Conservation (phyloP, 495 filamentous ascomycete species). For the Letharia columbiana region DNA sequence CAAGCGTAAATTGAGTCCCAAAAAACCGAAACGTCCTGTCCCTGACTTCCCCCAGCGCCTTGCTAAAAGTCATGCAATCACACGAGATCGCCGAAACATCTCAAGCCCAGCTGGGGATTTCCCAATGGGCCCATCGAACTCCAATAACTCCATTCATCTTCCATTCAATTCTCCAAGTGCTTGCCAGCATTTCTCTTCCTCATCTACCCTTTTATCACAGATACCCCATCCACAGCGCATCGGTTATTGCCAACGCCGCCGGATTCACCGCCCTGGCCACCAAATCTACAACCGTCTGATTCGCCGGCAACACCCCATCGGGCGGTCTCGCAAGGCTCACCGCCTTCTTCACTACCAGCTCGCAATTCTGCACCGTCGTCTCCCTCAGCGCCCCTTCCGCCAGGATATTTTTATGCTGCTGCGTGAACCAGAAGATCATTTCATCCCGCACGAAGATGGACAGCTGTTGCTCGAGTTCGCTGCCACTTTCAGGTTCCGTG, state of each 20-base stretch:
- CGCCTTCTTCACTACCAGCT: slow-evolving; percentile 82
- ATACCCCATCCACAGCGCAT: slow-evolving; percentile 97
- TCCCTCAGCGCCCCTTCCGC: slow-evolving; percentile 70
- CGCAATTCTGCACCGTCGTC: slow-evolving; percentile 77
- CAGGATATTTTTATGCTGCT: slow-evolving; percentile 59
- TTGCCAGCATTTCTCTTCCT: background rate
- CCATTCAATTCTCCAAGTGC: background rate
- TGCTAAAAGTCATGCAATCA: background rate
- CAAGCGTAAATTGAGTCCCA: background rate
- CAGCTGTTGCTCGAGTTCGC: slow-evolving; percentile 82
- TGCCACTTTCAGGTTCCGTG: slow-evolving; percentile 61
- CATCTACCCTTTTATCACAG: slow-evolving; percentile 39
- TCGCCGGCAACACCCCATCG: slow-evolving; percentile 70
- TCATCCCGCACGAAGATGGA: slow-evolving; percentile 93
- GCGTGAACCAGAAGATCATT: slow-evolving; percentile 94
- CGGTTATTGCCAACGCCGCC: slow-evolving; percentile 68
- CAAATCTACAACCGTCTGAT: slow-evolving; percentile 91
- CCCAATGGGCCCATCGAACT: background rate
- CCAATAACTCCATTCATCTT: background rate
- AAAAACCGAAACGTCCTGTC: background rate
- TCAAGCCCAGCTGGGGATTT: background rate
- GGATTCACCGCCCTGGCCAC: slow-evolving; percentile 82
- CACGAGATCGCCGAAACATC: background rate
- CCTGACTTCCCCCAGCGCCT: background rate
- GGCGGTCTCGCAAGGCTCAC: slow-evolving; percentile 62